Base-by-base conservation (phyloP, 2,329 filamentous ascomycete genomes). In the Aureobasidium sp. region DNA sequence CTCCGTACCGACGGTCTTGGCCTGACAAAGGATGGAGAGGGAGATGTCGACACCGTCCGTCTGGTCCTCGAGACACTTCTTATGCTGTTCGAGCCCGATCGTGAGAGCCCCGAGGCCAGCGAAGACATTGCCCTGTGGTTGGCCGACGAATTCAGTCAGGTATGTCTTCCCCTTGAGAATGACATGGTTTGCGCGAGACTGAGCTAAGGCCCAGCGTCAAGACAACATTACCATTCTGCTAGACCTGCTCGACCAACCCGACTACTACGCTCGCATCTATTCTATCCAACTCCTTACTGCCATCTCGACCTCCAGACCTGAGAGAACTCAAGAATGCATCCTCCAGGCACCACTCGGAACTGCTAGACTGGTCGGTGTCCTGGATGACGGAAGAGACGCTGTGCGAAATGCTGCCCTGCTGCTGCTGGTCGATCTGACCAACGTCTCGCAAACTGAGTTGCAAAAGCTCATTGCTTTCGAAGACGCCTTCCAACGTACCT, bases 401-500 rank as follows among this genome's bases (percentile, higher is more conserved):
- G 82, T 97, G 52, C 86, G 93, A 65, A 95, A 95, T 75, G 90
- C 95, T 76, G 91, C 86, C 5, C 82, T 99, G 32, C 81, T 88
- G n/a, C 81, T 99, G 15, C 83, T 99, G 53, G 96, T 90, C 36
- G 89, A 91, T 62, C 81, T 99, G 34, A 97, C 94, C 0, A 70
- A 68, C 50, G 90, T 91, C 34, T 87, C 86, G 0, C 96, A 93
- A 9, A 78, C 87, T 45, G 92, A 97, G 69, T 83, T 99, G 58
- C 92, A 97, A 72, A 97, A 97, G 73, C 82, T 97, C 2, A 92
- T 97, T 29, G 94, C 91, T 0, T 97, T 97, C 67, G 91, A 97
- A 69, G 93, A 91, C 79, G 90, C 92, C 0, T 97, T 97, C 69
- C 91, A 94, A 64, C 86, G 88, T 47, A 79, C 95, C 30, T 97